phyloP scores from a whole-genome alignment of 2,329 filamentous ascomycete species.

The Botryotinia calthae region DNA sequence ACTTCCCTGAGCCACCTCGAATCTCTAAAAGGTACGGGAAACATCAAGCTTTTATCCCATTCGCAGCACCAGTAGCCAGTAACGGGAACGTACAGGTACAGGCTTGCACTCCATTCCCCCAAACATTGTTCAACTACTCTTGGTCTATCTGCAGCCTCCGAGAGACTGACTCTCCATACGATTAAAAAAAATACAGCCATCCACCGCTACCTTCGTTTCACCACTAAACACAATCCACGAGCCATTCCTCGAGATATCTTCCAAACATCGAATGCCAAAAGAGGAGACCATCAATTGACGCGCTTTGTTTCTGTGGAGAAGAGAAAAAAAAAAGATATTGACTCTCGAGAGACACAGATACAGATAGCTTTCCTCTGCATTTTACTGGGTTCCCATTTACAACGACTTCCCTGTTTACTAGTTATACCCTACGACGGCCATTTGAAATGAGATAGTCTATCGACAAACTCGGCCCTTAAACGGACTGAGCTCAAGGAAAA shows the following conservation, averaged over 20 bases:
- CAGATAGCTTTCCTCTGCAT: conserved; percentile 11
- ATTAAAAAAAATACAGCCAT: neutral
- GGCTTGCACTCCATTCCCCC: neutral
- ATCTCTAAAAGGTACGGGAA: conserved; percentile 2
- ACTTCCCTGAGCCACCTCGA: neutral
- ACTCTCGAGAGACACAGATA: neutral
- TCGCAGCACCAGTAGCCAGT: neutral
- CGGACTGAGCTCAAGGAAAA: conserved; percentile 34
- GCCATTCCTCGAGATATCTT: neutral
- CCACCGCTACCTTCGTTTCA: neutral
- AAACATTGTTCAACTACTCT: neutral
- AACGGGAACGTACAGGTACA: conserved; percentile 5
- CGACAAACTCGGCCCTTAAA: conserved; percentile 35
- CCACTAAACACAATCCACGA: conserved; percentile 7
- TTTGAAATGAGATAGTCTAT: conserved; percentile 38
- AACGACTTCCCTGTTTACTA: conserved; percentile 19
- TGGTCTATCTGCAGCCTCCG: neutral
- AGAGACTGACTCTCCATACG: neutral
- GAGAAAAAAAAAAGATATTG: neutral
- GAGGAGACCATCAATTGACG: conserved; percentile 15
- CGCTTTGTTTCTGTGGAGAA: conserved; percentile 13
- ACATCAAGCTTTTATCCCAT: conserved; percentile 2
- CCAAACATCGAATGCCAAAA: neutral
- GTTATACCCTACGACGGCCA: conserved; percentile 17
- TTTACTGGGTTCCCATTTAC: neutral